Conservation (phyloP, 306 rosid genomes). For the Astragalus membranaceus region DNA sequence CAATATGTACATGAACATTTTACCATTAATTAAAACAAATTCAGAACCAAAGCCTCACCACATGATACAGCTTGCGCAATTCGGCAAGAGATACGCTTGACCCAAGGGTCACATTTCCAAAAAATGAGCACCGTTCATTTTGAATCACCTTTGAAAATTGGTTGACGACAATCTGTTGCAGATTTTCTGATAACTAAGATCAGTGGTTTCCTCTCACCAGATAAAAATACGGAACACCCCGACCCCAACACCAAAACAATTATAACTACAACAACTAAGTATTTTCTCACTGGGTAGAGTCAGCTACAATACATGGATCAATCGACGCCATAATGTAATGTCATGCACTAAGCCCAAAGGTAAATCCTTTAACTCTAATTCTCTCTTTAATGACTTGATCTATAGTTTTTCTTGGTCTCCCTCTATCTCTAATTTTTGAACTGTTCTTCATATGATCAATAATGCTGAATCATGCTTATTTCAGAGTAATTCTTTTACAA, state of each 20-base stretch:
- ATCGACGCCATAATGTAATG: not conserved
- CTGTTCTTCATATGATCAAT: not conserved
- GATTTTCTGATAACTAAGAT: constrained; percentile 53
- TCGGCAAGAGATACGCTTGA: constrained; percentile 59
- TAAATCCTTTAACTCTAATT: not conserved
- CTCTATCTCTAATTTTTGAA: not conserved
- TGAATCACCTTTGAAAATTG: constrained; percentile 69
- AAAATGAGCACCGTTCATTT: constrained; percentile 59
- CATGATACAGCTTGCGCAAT: constrained; percentile 67
- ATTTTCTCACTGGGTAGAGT: not conserved
- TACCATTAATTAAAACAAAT: constrained; percentile 13
- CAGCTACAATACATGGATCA: not conserved
- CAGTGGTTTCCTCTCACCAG: constrained; percentile 19
- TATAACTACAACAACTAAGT: not conserved
- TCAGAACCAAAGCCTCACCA: constrained; percentile 46
- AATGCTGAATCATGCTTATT: not conserved
- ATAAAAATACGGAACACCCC: not conserved
- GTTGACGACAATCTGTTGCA: constrained; percentile 79
- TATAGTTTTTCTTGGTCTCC: not conserved
- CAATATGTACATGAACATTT: not conserved
- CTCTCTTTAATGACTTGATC: not conserved
- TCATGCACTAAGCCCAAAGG: not conserved
- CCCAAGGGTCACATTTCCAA: constrained; percentile 73
- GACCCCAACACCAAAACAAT: not conserved
- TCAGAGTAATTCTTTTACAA: not conserved